Evolutionary conservation across 2,329 filamentous ascomycete genomes (phyloP), one percentile per base, ranked within the genome.

Genomic region (Zopfia rhizophila): DNA sequence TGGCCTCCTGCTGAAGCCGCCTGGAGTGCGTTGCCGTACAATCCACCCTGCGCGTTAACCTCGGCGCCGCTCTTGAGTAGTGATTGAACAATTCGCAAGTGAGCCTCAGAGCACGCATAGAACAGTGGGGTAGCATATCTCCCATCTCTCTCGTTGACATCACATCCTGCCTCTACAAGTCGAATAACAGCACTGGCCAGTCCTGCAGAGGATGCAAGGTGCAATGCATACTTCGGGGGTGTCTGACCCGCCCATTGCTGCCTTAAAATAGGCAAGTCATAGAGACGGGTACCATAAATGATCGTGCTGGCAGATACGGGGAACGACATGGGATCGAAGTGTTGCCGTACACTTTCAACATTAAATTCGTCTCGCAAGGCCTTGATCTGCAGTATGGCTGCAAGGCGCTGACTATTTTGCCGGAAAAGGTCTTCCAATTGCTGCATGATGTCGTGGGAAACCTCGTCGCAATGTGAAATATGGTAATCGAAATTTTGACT

Each of bases 161-260:
- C 29, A 17, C 36, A 50, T 1, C 50, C 55, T 28, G 2, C 37
- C n/a, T 46, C 28, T 8, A 56, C 21, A 25, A 58, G 53, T 36
- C 47, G 36, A 10, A 6, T 22, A 11, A 51, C 43, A 22, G 41
- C 45, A 16, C 17, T 40, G 2, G 22, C 27, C 6, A 56, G 35
- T 8, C 55, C 50, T 33, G 46, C 38, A 33, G 51, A 52, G 7
- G 45, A 42, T 32, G 55, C 53, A 4, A 46, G 37, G 27, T 60
- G 56, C 21, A 60, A 39, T 35, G 55, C 56, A 51, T 54, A 54
- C 8, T n/a, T 31, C 7, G 56, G 55, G 16, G 41, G 38, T 21
- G 39, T 40, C 23, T 48, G 25, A 16, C 29, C 38, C 5, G 37
- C n/a, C 47, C 41, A 57, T 36, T 18, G 19, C 29, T 52, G 35